Base-by-base conservation (phyloP, 2,329 filamentous ascomycete genomes). In the Sphaerulina populicola region DNA sequence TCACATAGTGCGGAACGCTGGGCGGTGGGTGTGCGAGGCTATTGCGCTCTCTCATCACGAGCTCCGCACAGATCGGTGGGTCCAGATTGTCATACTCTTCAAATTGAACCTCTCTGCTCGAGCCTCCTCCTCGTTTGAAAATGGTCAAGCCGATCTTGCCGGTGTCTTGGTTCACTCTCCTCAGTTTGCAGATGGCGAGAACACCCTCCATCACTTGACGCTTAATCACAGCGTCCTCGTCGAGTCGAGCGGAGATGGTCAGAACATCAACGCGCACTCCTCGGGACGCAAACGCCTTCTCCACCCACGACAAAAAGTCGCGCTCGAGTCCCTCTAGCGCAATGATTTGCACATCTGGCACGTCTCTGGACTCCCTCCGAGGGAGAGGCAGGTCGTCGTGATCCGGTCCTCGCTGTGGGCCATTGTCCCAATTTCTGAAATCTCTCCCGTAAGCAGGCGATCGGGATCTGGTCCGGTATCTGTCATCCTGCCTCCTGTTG, bases 321-420 rank as follows among this genome's bases (percentile, higher is more conserved):
- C 85, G 77, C 53, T 84, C 81, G 10, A 94, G 77, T 59, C 89
- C 82, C 57, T 91, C 83, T 40, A 91, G 75, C 4, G 94, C 78
- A 27, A 96, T 79, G 29, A 97, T 81, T 66, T 96, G 89, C 12
- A 96, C 85, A 61, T 97, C 89, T 2, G 91, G 90, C 18, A 96
- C 82, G 57, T 93, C 81, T 51, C 78, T 74, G 4, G 86, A 82
- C 52, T 82, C 79, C 51, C 89, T 78, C 50, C 82, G 79, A 39
- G 88, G 87, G 6, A 94, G 78, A 29, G 86, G 83, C 10, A 89
- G 73, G 33, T 80, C 78, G 36, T 78, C 73, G 56, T 85, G 80
- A 48, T 83, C 77, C 44, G 76, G 69, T 30, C 76, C 62, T 63
- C 87, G 87, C 54, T 83, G 88, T 2, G 82, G 82, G 54, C 84